Evolutionary conservation across 2,329 filamentous ascomycete species (phyloP).

Genomic region (Paradendryphiella salina): DNA sequence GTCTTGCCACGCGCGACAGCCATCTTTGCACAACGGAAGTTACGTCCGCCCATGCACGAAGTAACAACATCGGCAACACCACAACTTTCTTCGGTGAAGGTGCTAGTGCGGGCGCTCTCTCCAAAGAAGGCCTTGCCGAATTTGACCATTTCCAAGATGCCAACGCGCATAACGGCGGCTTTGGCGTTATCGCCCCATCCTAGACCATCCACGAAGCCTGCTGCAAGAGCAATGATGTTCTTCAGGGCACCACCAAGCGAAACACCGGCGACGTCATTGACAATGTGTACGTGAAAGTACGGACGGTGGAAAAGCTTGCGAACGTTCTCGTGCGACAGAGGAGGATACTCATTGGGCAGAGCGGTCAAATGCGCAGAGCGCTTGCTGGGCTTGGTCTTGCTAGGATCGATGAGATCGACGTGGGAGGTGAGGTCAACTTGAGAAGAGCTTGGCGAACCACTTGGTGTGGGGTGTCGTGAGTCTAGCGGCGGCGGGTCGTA

Average conservation of each 20-base stretch:
- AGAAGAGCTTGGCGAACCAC: constrained; percentile 53
- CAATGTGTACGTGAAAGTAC: constrained; percentile 96
- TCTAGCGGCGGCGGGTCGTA: constrained; percentile 93
- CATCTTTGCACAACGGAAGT: constrained; percentile 91
- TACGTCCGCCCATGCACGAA: constrained; percentile 86
- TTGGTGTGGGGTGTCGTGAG: constrained; percentile 71
- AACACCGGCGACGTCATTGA: constrained; percentile 93
- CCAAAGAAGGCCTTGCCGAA: constrained; percentile 94
- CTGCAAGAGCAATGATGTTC: constrained; percentile 92
- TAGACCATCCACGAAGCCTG: constrained; percentile 91
- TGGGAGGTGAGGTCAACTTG: constrained; percentile 54
- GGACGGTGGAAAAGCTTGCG: constrained; percentile 89
- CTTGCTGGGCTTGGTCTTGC: constrained; percentile 54
- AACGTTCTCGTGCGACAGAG: constrained; percentile 81
- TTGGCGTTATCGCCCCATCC: constrained; percentile 99
- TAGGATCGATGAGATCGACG: constrained; percentile 58
- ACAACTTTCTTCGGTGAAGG: constrained; percentile 95
- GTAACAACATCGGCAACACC: constrained; percentile 96
- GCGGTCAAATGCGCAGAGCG: constrained; percentile 74
- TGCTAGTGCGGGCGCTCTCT: constrained; percentile 75
- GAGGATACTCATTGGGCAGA: constrained; percentile 79
- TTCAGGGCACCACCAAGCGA: constrained; percentile 94
- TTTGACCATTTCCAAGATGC: constrained; percentile 92
- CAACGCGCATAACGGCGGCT: constrained; percentile 96
- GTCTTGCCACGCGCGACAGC: constrained; percentile 76